phyloP scores from a whole-genome alignment of 768 basidiomycete genomes.

The Dioszegia hungarica region DNA sequence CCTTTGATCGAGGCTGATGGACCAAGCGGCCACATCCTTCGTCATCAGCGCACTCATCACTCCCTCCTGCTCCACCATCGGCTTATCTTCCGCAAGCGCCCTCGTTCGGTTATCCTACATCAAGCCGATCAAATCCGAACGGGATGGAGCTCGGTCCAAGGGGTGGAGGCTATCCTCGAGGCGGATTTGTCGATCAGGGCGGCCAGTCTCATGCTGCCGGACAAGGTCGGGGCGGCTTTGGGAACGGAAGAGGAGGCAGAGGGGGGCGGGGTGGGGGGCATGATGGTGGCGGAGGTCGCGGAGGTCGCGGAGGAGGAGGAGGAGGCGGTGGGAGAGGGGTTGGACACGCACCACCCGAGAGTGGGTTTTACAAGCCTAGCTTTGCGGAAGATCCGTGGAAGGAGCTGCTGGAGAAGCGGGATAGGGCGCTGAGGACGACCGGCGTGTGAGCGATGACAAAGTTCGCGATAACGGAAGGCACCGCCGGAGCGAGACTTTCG shows the following conservation, averaged over 20 bases:
- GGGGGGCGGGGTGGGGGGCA: background rate
- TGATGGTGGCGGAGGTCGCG: background rate
- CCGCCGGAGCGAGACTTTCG: no score
- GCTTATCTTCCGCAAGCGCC: background rate
- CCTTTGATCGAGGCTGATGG: background rate
- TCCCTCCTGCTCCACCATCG: background rate
- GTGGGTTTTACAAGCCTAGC: constrained; percentile 11
- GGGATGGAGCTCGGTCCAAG: background rate
- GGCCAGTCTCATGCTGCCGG: background rate
- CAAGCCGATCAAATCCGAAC: background rate
- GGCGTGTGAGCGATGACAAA: background rate
- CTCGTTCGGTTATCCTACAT: background rate
- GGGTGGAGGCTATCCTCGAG: background rate
- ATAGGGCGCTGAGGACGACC: background rate
- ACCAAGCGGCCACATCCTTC: constrained; percentile 5
- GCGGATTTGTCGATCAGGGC: background rate
- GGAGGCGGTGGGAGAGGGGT: background rate
- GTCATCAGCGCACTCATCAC: background rate
- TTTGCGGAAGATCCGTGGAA: constrained; percentile 16
- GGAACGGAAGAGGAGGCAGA: background rate
- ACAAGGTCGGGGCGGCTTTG: background rate
- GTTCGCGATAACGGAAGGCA: no score
- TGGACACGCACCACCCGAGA: background rate
- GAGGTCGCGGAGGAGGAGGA: background rate
- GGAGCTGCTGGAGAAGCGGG: constrained; percentile 3